Conservation (phyloP, 2,329 filamentous ascomycete genomes). For the Ophiocordyceps robertsii region DNA sequence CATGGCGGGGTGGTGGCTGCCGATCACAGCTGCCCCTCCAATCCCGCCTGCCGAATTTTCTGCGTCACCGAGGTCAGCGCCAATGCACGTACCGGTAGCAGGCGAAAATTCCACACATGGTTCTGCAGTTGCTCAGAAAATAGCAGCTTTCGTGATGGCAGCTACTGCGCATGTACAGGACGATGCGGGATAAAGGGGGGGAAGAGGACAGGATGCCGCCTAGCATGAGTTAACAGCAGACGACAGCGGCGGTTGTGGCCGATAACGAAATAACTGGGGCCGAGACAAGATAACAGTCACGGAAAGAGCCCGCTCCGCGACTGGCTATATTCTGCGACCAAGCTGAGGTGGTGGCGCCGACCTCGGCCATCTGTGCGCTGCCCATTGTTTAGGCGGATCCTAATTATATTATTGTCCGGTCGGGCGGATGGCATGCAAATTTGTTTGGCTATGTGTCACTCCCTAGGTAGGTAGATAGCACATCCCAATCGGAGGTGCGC, state of each 20-base stretch:
- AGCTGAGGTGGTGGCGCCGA: neutral
- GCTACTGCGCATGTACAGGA: neutral
- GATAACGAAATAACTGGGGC: neutral
- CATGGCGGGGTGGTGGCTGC: neutral
- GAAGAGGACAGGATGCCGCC: neutral
- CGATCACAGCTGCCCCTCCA: slow-evolving; percentile 14
- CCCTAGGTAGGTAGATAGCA: too few relatives aligned
- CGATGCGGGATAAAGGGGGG: slow-evolving; percentile 1
- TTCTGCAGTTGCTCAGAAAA: slow-evolving; percentile 21
- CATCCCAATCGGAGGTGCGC: too few relatives aligned
- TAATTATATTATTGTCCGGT: neutral
- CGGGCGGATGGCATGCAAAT: neutral
- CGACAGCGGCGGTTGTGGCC: neutral
- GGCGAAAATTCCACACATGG: slow-evolving; percentile 94
- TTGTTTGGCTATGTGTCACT: too few relatives aligned
- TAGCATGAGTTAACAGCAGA: neutral
- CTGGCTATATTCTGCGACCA: neutral
- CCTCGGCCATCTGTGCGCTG: neutral
- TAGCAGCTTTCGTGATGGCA: neutral
- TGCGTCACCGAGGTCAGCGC: neutral
- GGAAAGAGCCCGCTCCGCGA: neutral
- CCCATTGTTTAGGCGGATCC: too few relatives aligned
- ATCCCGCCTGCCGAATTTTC: slow-evolving; percentile 5
- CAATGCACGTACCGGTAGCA: slow-evolving; percentile 62
- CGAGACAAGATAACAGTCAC: neutral